A percentile compares a stretch with the other conserved stretches of the same genome.
Evolutionary conservation across 2,329 filamentous ascomycete genomes (phyloP).

Genomic region (Claviceps cyperi): DNA sequence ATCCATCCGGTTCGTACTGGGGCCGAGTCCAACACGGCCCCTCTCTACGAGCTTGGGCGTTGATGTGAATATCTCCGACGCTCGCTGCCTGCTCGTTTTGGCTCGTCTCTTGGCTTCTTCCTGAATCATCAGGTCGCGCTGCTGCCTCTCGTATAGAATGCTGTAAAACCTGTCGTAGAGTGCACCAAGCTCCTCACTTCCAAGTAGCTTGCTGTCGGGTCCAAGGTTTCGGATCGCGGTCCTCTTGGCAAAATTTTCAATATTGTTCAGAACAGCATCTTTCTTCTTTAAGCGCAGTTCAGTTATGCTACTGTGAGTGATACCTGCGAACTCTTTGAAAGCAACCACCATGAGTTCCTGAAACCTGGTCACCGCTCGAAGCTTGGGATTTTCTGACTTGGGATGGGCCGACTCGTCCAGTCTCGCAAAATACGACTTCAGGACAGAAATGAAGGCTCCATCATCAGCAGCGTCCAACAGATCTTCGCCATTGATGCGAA

Average conservation of each 20-base stretch:
- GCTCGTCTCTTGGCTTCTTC: slow-evolving; percentile 56
- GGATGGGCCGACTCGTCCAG: slow-evolving; percentile 94
- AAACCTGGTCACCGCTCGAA: slow-evolving; percentile 86
- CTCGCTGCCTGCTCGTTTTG: slow-evolving; percentile 38
- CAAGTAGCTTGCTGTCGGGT: slow-evolving; percentile 85
- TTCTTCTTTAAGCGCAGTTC: slow-evolving; percentile 88
- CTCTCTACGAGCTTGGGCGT: slow-evolving; percentile 50
- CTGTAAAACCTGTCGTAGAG: slow-evolving; percentile 92
- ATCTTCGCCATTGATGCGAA: slow-evolving; percentile 94
- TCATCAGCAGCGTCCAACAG: slow-evolving; percentile 86
- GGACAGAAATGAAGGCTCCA: slow-evolving; percentile 87
- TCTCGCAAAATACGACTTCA: slow-evolving; percentile 87
- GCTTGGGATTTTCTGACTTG: slow-evolving; percentile 85
- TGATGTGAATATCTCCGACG: slow-evolving; percentile 22
- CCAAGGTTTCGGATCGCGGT: slow-evolving; percentile 93
- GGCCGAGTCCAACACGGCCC: slow-evolving; percentile 74
- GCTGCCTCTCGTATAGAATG: slow-evolving; percentile 80
- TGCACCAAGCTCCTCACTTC: slow-evolving; percentile 70
- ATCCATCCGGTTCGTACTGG: slow-evolving; percentile 88
- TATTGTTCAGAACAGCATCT: slow-evolving; percentile 83
- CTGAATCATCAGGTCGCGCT: slow-evolving; percentile 61
- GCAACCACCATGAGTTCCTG: slow-evolving; percentile 98
- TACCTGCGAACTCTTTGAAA: slow-evolving; percentile 93
- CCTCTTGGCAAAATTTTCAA: slow-evolving; percentile 92
- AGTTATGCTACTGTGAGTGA: slow-evolving; percentile 83